Evolutionary conservation across 176 grass and related monocot genomes (phyloP), one percentile per base, ranked within the genome.

Genomic region (Ananas comosus): DNA sequence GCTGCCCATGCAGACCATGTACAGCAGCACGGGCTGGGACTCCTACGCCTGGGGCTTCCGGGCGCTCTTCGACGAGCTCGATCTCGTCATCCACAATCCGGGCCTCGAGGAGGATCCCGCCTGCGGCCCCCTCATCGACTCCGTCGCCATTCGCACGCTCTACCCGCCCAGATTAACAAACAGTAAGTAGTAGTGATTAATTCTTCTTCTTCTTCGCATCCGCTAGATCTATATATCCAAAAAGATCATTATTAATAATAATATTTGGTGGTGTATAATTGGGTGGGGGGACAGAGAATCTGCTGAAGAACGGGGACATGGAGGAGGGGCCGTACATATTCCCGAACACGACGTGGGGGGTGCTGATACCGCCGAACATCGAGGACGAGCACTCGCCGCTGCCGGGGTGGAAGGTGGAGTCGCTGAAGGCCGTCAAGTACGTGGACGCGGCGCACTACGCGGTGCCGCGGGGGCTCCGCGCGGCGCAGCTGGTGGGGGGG

Each of bases 361-460:
- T 84, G 21, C 82, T 99, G 53, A 82, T 99, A 50, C 94, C 94
- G 42, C 94, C 94, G 1, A 93, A 87, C 80, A 87, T 93, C 53
- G 87, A 91, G 80, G 94, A 99, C 70, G 82, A 83, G 82, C 94
- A 99, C 84, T 99, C 94, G 7, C 94, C 94, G 50, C 67, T 99
- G 0, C 94, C 94, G 0, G 82, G 72, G 0, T 99, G 94, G 94
- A 88, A 83, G 84, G 86, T 99, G 79, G 80, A 82, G 58, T 99
- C 94, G 0, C 81, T 86, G 63, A 99, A 93, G 89, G 86, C 94
- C 72, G 89, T 90, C 51, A 91, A 99, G 65, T 99, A 93, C 86
- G 68, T 99, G 1, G 94, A 99, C 82, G 69, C 89, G 1, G 89
- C 74, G 12, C 94, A 99, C 77, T 99, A 86, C 84, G 49, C 51